phyloP scores from a whole-genome alignment of 345 rosid genomes.

The Rubroshorea leprosula region DNA sequence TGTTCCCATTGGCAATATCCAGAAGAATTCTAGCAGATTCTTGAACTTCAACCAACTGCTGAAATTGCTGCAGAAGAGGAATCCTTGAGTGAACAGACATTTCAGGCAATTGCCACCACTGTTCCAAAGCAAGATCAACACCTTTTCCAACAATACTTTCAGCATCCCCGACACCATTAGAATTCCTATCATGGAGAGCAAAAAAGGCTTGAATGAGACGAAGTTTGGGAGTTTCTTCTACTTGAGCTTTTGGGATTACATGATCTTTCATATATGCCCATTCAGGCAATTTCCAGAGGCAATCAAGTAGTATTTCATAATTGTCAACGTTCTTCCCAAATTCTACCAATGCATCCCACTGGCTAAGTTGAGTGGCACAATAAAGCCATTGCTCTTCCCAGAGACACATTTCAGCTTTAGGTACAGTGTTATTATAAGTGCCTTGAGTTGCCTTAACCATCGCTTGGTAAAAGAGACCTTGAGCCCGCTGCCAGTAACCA shows the following conservation, averaged over 20 bases:
- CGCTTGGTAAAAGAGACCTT: conserved; percentile 89
- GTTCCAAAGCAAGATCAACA: conserved; percentile 90
- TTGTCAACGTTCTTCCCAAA: conserved; percentile 91
- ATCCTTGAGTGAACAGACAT: conserved; percentile 93
- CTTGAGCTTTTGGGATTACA: conserved; percentile 98
- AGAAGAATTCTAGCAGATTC: conserved; percentile 87
- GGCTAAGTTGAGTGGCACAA: conserved; percentile 92
- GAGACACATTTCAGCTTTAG: conserved; percentile 99
- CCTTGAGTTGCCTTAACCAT: conserved; percentile 99
- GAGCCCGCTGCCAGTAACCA: conserved; percentile 97
- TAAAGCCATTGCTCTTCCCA: conserved; percentile 99
- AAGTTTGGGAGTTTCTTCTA: conserved; percentile 98
- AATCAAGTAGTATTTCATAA: conserved; percentile 90
- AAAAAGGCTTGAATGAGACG: conserved; percentile 86
- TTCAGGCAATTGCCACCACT: conserved; percentile 99
- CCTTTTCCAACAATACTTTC: conserved; percentile 89
- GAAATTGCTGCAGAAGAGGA: conserved; percentile 96
- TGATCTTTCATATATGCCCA: conserved; percentile 94
- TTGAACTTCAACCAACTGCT: conserved; percentile 95
- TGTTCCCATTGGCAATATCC: conserved; percentile 89
- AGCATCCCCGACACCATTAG: conserved; percentile 84
- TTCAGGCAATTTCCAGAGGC: conserved; percentile 93
- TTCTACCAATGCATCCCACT: conserved; percentile 97
- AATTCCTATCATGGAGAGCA: conserved; percentile 80
- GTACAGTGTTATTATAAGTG: conserved; percentile 90